These are phyloP conservation scores for Rhodotorula sp. DNA, from an alignment of 1,284 basidiomycete species.

Conservation along the genomic window DNA sequence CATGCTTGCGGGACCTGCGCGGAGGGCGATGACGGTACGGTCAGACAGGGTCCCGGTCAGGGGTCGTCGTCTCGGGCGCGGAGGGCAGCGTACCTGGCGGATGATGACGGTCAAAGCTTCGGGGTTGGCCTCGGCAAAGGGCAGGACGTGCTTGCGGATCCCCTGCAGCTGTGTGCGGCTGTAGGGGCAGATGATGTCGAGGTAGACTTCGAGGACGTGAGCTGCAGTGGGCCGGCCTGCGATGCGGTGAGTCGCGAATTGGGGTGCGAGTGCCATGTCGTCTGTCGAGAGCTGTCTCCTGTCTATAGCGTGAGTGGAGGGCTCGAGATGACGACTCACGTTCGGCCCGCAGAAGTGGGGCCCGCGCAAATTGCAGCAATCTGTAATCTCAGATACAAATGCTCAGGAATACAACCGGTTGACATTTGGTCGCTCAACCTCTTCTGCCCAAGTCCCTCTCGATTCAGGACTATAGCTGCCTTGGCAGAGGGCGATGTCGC, in stretches of 20 bases:
- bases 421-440: too few relatives aligned
- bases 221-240: conserved; percentile 62
- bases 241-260: conserved; percentile 61
- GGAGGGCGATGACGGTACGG: background rate
- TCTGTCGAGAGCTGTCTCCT: background rate
- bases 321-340: too few relatives aligned
- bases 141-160: conserved; percentile 46
- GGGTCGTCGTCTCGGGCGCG: background rate
- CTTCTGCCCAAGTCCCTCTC: too few relatives aligned
- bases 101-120: conserved; percentile 47
- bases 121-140: conserved; percentile 45
- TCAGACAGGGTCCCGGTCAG: too few relatives aligned
- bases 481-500: background rate
- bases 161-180: conserved; percentile 49
- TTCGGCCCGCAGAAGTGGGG: too few relatives aligned
- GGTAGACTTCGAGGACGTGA: conserved; percentile 65
- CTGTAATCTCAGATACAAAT: too few relatives aligned
- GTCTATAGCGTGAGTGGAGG: background rate
- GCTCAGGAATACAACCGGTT: too few relatives aligned
- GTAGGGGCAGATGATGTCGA: conserved; percentile 41
- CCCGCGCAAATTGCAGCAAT: too few relatives aligned
- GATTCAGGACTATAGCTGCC: background rate
- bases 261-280: conserved; percentile 28
- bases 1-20: conserved; percentile 39
- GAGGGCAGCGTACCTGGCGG: conserved; percentile 39